These are phyloP conservation scores for Citrus mangshanensis DNA, from an alignment of 345 rosid genomes.

Conservation along the genomic window DNA sequence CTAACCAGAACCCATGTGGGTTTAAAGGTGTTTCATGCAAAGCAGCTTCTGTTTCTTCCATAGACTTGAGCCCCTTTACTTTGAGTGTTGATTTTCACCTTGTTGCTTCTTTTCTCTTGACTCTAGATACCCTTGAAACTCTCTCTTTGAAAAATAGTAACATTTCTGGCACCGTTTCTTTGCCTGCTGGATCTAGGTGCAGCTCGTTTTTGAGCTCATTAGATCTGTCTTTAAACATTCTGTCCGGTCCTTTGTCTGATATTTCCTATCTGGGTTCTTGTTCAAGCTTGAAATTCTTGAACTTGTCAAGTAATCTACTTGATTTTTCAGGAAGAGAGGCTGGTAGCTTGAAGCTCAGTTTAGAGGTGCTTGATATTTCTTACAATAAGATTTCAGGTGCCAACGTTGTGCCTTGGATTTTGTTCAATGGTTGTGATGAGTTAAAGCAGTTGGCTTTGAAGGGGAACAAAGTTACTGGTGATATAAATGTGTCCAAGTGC, in stretches of 20 bases:
- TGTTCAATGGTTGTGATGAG: constrained; percentile 57
- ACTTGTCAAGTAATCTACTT: constrained; percentile 60
- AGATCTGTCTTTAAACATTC: constrained; percentile 70
- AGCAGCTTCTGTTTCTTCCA: constrained; percentile 50
- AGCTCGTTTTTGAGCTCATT: constrained; percentile 50
- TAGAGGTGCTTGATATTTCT: constrained; percentile 80
- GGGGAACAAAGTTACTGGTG: constrained; percentile 72
- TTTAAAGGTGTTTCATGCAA: constrained; percentile 68
- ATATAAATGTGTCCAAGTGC: constrained; percentile 64
- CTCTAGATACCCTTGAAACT: constrained; percentile 51
- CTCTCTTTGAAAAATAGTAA: constrained; percentile 43
- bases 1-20: constrained; percentile 57
- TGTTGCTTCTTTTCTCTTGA: constrained; percentile 52
- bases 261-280: constrained; percentile 54
- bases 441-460: constrained; percentile 46
- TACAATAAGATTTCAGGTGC: constrained; percentile 49
- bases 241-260: constrained; percentile 59
- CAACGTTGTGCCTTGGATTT: constrained; percentile 49
- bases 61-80: constrained; percentile 44
- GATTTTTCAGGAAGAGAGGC: constrained; percentile 39
- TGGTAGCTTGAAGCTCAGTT: constrained; percentile 45
- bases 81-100: constrained; percentile 53
- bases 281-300: constrained; percentile 45
- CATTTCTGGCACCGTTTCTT: constrained; percentile 59
- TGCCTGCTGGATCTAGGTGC: constrained; percentile 61